phyloP scores from a whole-genome alignment of 192 early-diverging fungal species.

The Backusella westeae region DNA sequence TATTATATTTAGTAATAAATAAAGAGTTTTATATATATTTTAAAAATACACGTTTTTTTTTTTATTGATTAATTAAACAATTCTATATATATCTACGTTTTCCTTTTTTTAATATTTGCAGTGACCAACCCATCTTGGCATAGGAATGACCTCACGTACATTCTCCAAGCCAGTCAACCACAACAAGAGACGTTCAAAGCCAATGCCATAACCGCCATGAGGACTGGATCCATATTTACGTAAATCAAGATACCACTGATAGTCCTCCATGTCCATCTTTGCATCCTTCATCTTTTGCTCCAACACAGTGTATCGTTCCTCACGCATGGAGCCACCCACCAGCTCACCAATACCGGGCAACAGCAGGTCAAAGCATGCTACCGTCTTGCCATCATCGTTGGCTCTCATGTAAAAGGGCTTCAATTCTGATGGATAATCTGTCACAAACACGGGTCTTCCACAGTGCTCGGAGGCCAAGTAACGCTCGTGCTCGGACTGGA shows the following conservation, averaged over 20 bases:
- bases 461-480: conserved; percentile 67
- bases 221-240: conserved; percentile 80
- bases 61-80: not conserved
- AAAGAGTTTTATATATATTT: not conserved
- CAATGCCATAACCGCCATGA: conserved; percentile 91
- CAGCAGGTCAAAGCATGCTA: conserved; percentile 81
- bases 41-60: not conserved
- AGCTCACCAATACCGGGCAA: conserved; percentile 85
- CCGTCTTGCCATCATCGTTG: conserved; percentile 59
- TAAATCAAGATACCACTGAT: conserved; percentile 85
- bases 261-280: conserved; percentile 60
- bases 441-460: conserved; percentile 84
- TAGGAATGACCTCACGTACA: conserved; percentile 68
- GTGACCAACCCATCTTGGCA: conserved; percentile 48
- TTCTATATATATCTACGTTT: not conserved
- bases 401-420: conserved; percentile 92
- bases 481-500: conserved; percentile 88
- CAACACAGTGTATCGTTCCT: conserved; percentile 61
- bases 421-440: conserved; percentile 74
- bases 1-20: not conserved
- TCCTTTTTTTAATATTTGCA: conserved; percentile 47
- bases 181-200: conserved; percentile 80
- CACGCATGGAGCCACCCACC: conserved; percentile 81
- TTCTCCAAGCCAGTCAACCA: conserved; percentile 79
- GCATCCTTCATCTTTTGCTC: conserved; percentile 47